phyloP scores from a whole-genome alignment of 2,329 filamentous ascomycete species.

The Diaporthe australafricana region DNA sequence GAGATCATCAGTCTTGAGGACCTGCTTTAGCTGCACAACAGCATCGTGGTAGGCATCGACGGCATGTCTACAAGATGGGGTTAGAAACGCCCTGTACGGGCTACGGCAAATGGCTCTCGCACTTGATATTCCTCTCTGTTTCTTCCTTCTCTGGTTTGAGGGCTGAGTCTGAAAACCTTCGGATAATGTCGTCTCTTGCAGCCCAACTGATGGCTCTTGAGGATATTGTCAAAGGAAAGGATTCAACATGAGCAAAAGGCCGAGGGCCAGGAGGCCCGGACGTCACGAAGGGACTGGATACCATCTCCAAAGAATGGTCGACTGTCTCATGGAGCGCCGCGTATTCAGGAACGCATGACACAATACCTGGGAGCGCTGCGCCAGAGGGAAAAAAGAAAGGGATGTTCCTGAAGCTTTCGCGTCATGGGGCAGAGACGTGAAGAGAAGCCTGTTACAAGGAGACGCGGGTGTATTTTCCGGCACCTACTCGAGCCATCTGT shows the following conservation, averaged over 20 bases:
- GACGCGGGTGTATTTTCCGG: background rate
- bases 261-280: slow-evolving; percentile 1
- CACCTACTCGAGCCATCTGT: background rate
- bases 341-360: background rate
- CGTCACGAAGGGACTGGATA: background rate
- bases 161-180: slow-evolving; percentile 43
- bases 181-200: slow-evolving; percentile 36
- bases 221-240: background rate
- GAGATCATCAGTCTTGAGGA: slow-evolving; percentile 39
- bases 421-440: background rate
- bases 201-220: slow-evolving; percentile 23
- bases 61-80: slow-evolving; percentile 9
- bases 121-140: slow-evolving; percentile 33
- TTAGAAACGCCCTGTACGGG: background rate
- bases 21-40: slow-evolving; percentile 21
- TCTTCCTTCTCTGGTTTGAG: slow-evolving; percentile 31
- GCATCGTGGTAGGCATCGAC: slow-evolving; percentile 35
- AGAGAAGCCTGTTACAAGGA: background rate
- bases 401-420: background rate
- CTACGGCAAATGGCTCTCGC: background rate
- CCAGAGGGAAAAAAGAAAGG: background rate
- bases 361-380: background rate
- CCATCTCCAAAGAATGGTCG: slow-evolving; percentile 18
- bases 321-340: background rate
- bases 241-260: background rate